Base-by-base conservation (phyloP, 257 asterid genomes). In the Pogostemon cablin region DNA sequence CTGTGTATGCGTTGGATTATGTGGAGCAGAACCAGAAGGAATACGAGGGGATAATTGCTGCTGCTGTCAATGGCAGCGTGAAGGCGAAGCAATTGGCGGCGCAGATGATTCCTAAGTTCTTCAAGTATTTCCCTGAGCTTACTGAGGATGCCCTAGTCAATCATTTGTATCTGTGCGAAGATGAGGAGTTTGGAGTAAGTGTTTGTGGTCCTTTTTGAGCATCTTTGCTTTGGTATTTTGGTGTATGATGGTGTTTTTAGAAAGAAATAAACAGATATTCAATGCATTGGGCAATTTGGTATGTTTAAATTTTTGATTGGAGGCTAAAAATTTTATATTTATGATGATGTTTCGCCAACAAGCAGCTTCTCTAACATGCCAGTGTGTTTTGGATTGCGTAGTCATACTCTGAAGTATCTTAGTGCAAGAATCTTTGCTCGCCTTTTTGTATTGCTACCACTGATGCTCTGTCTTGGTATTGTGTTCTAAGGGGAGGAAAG, bases 81-180 rank as follows among this genome's bases (percentile, higher is more conserved):
- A 91, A 91, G 86, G 90, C 96, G n/a, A 93, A 87, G 83, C 98
- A 93, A 63, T 67, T 93, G 86, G 84, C 98, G 8, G 96, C 98
- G 15, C 96, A 87, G 81, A 84, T 93, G 75, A 93, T 93, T 52
- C 98, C 97, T 0, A 93, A 86, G 91, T 93, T 86, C 64, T 85
- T 87, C 79, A 93, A 91, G 81, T 76, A 47, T 78, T 93, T 91
- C 65, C 98, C 96, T 0, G 83, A 81, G 78, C 87, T 85, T n/a
- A 72, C 89, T 0, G 98, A 85, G 74, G 90, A 87, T 72, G 96
- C 98, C 42, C 86, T 93, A 32, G 98, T 91, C 67, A 90, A 89
- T 73, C 97, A 89, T 77, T 68, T 85, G 66, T 78, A 87, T 77
- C 62, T 93, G 62, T 89, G 96, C 72, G 96, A 81, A 79, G 97